Evolutionary conservation across 2,329 filamentous ascomycete genomes (phyloP).

Genomic region (Zasmidium citrigriseum): DNA sequence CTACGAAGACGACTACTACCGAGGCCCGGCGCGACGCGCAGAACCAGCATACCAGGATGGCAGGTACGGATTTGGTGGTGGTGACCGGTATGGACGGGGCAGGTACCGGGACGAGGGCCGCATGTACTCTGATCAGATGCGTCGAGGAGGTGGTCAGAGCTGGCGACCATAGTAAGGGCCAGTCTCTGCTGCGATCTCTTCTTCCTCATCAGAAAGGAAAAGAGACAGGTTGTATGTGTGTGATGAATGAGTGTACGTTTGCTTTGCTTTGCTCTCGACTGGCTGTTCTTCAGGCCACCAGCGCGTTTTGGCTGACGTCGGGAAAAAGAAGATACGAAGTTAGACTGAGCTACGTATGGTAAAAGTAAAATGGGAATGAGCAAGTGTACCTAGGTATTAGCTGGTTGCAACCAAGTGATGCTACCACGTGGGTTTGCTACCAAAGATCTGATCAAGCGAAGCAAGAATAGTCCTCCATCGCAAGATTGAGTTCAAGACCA

Average conservation of each 20-base stretch:
- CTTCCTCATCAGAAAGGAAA: no score
- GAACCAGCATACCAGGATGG: constrained; percentile 45
- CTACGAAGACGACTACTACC: constrained; percentile 27
- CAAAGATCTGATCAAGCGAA: no score
- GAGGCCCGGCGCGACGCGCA: constrained; percentile 30
- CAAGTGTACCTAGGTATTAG: no score
- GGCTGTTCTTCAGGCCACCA: no score
- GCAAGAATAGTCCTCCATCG: neutral
- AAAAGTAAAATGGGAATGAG: no score
- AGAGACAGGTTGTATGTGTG: neutral
- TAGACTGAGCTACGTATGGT: no score
- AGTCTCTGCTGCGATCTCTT: neutral
- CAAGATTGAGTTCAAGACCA: neutral
- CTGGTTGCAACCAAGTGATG: no score
- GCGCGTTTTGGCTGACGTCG: no score
- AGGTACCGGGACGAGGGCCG: constrained; percentile 30
- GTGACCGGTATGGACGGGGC: constrained; percentile 24
- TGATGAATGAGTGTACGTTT: neutral
- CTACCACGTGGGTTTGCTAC: neutral
- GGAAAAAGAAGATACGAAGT: no score
- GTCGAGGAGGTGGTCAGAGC: constrained; percentile 23
- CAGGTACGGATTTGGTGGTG: constrained; percentile 38
- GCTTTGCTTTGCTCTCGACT: no score
- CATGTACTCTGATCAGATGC: constrained; percentile 33
- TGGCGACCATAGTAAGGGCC: constrained; percentile 22